Base-by-base conservation (phyloP, 768 basidiomycete genomes). In the Strobilomyces confusus region DNA sequence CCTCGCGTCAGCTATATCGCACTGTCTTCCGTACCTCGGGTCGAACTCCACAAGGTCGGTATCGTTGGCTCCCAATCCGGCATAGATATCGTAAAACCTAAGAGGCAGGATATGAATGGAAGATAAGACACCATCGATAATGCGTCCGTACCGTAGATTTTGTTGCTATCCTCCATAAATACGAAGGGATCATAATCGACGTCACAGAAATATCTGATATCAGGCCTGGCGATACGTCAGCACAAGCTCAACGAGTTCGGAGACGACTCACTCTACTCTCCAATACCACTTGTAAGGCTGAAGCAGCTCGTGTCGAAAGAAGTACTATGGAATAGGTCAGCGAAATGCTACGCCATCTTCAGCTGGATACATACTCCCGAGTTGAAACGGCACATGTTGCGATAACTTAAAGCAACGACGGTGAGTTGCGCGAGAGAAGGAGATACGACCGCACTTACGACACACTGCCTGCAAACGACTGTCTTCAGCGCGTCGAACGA, bases 331-430 rank as follows among this genome's bases (percentile, higher is more conserved):
- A 29, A 29, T 20, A 51, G n/a, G 26, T 64, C 34, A 60, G 52
- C 44, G 12, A 42, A 52, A 19, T 25, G 32, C 3, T 32, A 25
- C 17, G 41, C 8, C 17, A 15, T 2, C 14, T 36, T 33, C 12
- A 40, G 40, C n/a, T 37, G 33, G 29, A 11, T 25, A 66, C 79
- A 55, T 58, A 83, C 82, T 2, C 83, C 86, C 1, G 83, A 86
- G 66, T 87, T 85, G 69, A 80, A 89, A 34, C 86, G 75, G 64
- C 87, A 88, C 87, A 89, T 87, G 51, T 87, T 85, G n/a, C 84
- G 77, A 59, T 89, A 87, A n/a, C 73, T 78, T 33, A 12, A 43
- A 26, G 15, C 11, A 36, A 37, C 45, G 13, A 7, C 54, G 26
- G 52, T 26, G 14, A 25, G 8, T 11, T 20, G 19, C 3, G 8